phyloP scores from a whole-genome alignment of 257 asterid genomes.

The Haberlea rhodopensis region DNA sequence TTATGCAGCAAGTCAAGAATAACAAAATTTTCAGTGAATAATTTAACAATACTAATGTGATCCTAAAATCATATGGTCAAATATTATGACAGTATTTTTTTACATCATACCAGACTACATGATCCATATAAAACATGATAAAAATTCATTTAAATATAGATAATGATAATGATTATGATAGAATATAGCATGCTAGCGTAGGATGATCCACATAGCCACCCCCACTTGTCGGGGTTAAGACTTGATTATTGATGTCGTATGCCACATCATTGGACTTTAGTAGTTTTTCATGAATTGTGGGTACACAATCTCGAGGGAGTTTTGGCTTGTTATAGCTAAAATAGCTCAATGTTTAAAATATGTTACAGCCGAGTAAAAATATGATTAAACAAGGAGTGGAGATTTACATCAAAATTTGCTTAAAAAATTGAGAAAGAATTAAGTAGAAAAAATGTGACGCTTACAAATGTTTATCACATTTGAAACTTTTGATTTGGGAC shows the following conservation, averaged over 20 bases:
- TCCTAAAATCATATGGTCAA: no score
- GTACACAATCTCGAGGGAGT: conserved; percentile 31
- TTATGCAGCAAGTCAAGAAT: no score
- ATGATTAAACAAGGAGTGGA: conserved; percentile 18
- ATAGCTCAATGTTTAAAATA: conserved; percentile 31
- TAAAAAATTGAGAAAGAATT: conserved; percentile 50
- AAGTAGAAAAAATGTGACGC: conserved; percentile 14
- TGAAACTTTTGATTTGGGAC: conserved; percentile 10
- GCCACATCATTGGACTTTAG: no score
- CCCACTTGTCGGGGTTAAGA: no score
- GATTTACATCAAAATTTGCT: conserved; percentile 41
- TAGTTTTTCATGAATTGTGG: conserved; percentile 31
- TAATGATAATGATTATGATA: no score
- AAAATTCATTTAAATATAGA: no score
- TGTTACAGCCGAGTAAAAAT: conserved; percentile 24
- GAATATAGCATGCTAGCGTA: no score
- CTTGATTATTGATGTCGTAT: no score
- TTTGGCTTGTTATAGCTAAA: conserved; percentile 38
- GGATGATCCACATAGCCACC: no score
- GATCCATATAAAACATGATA: no score
- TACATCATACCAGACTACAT: no score
- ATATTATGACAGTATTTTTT: no score
- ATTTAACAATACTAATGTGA: background rate
- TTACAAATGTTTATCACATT: conserved; percentile 25
- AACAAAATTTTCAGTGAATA: background rate